These are phyloP conservation scores for Eucalyptus grandis DNA, from an alignment of 345 rosid species.

Conservation along the genomic window DNA sequence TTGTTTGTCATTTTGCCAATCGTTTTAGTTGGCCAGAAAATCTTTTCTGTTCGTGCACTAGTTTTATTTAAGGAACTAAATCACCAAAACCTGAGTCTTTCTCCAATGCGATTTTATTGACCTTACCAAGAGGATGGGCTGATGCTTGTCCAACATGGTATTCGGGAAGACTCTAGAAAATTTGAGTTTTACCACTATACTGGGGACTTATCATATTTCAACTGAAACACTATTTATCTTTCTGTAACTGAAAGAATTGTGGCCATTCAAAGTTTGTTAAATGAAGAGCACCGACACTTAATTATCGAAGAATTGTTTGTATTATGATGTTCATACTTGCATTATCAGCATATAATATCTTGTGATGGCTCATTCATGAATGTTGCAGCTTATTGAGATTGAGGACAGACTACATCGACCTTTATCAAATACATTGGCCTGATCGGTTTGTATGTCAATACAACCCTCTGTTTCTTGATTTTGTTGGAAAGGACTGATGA, in stretches of 20 bases:
- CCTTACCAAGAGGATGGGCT: background rate
- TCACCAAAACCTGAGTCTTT: background rate
- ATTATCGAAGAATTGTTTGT: background rate
- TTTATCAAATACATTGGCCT: constrained; percentile 64
- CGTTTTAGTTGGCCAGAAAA: background rate
- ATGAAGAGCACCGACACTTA: background rate
- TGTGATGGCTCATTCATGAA: background rate
- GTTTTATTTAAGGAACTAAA: background rate
- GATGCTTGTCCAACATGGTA: background rate
- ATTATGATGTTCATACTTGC: background rate
- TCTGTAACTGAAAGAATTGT: background rate
- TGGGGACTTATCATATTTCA: background rate
- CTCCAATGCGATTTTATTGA: background rate
- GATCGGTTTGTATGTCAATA: constrained; percentile 58
- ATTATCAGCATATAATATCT: background rate
- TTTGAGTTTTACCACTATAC: background rate
- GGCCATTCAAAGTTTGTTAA: background rate
- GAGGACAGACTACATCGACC: constrained; percentile 45
- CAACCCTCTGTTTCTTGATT: background rate
- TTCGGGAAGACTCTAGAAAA: background rate
- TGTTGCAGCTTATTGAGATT: constrained; percentile 31
- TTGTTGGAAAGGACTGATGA: background rate
- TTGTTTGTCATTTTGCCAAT: background rate
- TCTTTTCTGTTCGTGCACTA: background rate
- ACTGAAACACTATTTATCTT: background rate